Evolutionary conservation across 768 basidiomycete genomes (phyloP), one percentile per base, ranked within the genome.

Genomic region (Mrakia gelida): DNA sequence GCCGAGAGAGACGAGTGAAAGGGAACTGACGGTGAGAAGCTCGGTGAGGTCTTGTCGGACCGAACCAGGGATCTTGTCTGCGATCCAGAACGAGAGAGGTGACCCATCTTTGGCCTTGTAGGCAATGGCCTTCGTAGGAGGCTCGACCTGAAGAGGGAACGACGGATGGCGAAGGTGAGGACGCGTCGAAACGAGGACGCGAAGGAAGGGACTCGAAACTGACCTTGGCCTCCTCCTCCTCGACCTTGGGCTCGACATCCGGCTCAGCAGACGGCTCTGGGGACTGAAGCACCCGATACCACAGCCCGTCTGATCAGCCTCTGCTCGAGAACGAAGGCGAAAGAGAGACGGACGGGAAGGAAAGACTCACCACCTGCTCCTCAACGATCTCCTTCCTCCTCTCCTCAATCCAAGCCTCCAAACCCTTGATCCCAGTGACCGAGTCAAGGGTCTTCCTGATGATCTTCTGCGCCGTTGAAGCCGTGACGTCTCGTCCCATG

Each of bases 21-120:
- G 30, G 30, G 21, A 67, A 21, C 62, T 38, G 41, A 75, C 75
- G 18, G 13, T 34, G 32, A 75, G 67, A 18, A 75, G 63, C 18
- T 54, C 43, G 13, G 1, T 13, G 4, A 75, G 23, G 63, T 67
- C 26, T 10, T 11, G 23, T 65, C 63, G 43, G 30, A 67, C 13
- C 2, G 38, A 15, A 16, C 1, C 9, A 11, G 75, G 63, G 3
- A 75, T 28, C 30, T 67, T 65, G 6, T 28, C 13, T 45, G 32
- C 62, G 49, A 75, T 52, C 49, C 65, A 45, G 49, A 75, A 75
- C 0, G 49, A 49, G 63, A 75, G 63, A 30, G 65, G 11, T 0
- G 23, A 0, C 6, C 32, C 49, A 13, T 54, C 41, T 23, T 26
- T 34, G n/a, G 63, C 63, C 32, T 34, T 32, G 75, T 54, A 75